A percentile compares a stretch with the other conserved stretches of the same genome.
Conservation (phyloP, 208 protist species). For the Naegleria gruberi region DNA sequence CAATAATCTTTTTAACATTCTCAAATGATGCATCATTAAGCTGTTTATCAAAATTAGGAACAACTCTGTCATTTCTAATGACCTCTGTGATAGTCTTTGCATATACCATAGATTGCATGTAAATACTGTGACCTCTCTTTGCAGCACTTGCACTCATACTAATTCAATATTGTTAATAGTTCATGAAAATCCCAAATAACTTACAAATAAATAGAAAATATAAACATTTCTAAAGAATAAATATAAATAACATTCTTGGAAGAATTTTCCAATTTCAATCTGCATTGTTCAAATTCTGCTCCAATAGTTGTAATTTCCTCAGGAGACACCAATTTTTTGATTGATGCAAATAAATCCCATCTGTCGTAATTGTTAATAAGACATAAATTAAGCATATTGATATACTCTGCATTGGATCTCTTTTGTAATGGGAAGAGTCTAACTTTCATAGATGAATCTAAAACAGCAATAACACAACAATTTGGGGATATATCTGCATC, state of each 20-base stretch:
- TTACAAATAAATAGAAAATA: background rate
- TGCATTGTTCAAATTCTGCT: too few species aligned
- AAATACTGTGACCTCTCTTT: background rate
- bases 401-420: background rate
- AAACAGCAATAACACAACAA: background rate
- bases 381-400: background rate
- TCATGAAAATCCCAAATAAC: background rate
- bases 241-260: too few species aligned
- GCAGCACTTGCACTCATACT: background rate
- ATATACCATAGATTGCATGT: background rate
- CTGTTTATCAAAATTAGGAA: background rate
- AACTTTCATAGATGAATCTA: background rate
- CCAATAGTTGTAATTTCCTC: background rate
- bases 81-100: background rate
- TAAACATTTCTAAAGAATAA: background rate
- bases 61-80: background rate
- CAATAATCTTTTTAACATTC: background rate
- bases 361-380: background rate
- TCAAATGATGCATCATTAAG: background rate
- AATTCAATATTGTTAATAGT: background rate
- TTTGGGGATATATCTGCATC: background rate
- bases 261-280: too few species aligned
- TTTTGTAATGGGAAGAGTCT: background rate
- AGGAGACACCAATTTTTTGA: background rate
- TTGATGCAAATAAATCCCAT: background rate